A percentile compares a stretch with the other conserved stretches of the same genome.
phyloP scores from a whole-genome alignment of 2,329 filamentous ascomycete genomes.

The Geosmithia flava region DNA sequence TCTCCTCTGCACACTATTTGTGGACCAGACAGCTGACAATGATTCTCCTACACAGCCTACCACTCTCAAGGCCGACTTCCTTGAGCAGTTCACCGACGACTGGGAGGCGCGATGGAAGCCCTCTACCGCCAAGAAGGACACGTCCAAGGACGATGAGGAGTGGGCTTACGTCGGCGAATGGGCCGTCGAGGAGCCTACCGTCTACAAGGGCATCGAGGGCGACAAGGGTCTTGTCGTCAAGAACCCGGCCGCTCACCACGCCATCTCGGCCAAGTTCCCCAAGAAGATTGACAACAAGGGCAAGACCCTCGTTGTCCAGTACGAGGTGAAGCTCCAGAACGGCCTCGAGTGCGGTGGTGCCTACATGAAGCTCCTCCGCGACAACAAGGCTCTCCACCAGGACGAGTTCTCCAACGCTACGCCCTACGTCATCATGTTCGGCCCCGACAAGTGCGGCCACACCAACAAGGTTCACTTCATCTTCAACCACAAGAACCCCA shows the following conservation, averaged over 20 bases:
- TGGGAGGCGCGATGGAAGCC: constrained; percentile 92
- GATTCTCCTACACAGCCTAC: constrained; percentile 53
- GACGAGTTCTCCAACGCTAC: constrained; percentile 97
- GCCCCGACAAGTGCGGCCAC: constrained; percentile 96
- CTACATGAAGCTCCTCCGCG: constrained; percentile 96
- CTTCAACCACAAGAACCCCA: constrained; percentile 99
- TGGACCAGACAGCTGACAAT: constrained; percentile 6
- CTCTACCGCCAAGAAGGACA: constrained; percentile 93
- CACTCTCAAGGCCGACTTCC: constrained; percentile 79
- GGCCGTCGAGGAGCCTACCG: constrained; percentile 85
- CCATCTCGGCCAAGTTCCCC: constrained; percentile 97
- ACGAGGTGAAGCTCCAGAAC: constrained; percentile 98
- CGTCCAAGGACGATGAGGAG: constrained; percentile 54
- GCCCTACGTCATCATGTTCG: constrained; percentile 99
- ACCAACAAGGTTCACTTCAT: constrained; percentile 99
- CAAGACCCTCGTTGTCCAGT: constrained; percentile 95
- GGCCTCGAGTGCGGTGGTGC: constrained; percentile 96
- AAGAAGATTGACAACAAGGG: constrained; percentile 95
- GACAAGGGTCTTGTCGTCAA: constrained; percentile 97
- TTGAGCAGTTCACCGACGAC: constrained; percentile 96
- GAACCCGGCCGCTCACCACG: constrained; percentile 95
- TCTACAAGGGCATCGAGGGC: constrained; percentile 84
- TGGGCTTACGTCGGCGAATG: constrained; percentile 97
- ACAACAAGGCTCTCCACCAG: constrained; percentile 92
- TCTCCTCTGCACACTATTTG: neutral